Evolutionary conservation across 768 basidiomycete genomes (phyloP), one percentile per base, ranked within the genome.

Genomic region (Roridomyces roridus): DNA sequence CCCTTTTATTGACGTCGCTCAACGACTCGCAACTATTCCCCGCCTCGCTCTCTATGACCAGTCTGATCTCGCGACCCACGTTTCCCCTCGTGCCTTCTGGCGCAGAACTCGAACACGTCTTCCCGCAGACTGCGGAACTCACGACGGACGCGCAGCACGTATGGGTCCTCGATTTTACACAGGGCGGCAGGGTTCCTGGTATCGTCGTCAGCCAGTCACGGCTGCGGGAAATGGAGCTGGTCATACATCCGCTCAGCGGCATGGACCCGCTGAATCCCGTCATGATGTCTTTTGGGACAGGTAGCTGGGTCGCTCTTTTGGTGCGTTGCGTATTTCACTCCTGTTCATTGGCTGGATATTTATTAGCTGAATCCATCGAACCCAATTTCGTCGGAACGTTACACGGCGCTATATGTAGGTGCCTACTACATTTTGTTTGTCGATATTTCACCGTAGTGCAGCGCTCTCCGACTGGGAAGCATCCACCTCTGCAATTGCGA

Each of bases 141-240:
- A 72, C 76, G 43, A 57, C 56, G 18, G 70, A 62, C 24, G 26
- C 43, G 8, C 72, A 76, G 21, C 74, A 79, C 59, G 73, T 78
- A 1, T 92, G 91, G 89, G 74, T 86, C 12, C 80, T 93, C 21
- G 89, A 91, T 67, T 92, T 93, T 64, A 89, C 89, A 1, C 73
- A 77, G 43, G 77, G 78, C 20, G 82, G 82, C 0, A 73, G 79
- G 43, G 68, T 65, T 39, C 72, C 72, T 3, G 91, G 91, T 20
- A 68, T 92, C 40, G 84, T 92, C 14, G 82, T 92, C 77, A 87
- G 84, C 59, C 90, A 92, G 70, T 80, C 81, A 18, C 80, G 88
- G 43, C 84, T 92, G 83, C 80, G 82, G 53, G 89, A 88, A 37
- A 87, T 93, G 49, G 89, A 90, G 62, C 72, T 80, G 9, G 76